phyloP scores from a whole-genome alignment of 2,329 filamentous ascomycete species.

The Aspergillus sp. region DNA sequence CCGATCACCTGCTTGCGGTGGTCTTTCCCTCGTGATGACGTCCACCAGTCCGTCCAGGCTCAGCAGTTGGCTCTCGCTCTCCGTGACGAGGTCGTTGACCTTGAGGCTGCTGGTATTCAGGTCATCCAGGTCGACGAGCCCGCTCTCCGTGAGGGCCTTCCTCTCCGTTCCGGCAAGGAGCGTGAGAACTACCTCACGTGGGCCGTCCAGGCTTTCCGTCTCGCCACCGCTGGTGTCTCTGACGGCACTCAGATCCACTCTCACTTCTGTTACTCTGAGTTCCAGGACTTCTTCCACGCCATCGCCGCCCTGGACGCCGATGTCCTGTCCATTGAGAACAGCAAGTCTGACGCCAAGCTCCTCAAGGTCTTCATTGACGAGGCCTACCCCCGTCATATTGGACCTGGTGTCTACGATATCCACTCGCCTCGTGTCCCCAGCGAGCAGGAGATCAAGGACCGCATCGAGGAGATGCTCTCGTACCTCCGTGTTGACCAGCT shows the following conservation, averaged over 20 bases:
- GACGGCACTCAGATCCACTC: conserved; percentile 99
- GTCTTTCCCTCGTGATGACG: conserved; percentile 99
- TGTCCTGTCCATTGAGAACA: conserved; percentile 99
- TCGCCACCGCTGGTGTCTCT: conserved; percentile 85
- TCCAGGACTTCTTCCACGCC: conserved; percentile 99
- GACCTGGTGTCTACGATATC: conserved; percentile 99
- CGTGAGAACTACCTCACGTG: conserved; percentile 94
- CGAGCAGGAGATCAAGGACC: conserved; percentile 97
- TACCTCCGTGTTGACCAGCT: conserved; percentile 97
- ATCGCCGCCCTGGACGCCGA: conserved; percentile 97
- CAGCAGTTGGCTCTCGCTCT: conserved; percentile 97
- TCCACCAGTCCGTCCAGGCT: conserved; percentile 98
- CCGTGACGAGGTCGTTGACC: conserved; percentile 95
- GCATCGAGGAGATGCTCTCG: conserved; percentile 95
- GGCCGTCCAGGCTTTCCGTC: conserved; percentile 97
- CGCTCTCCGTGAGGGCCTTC: conserved; percentile 97
- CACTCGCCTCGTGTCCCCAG: conserved; percentile 96
- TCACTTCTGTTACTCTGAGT: conserved; percentile 99
- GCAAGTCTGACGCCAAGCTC: conserved; percentile 99
- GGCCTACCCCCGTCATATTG: conserved; percentile 95
- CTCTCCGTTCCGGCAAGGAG: conserved; percentile 87
- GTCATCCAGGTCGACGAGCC: conserved; percentile 99
- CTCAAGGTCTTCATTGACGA: conserved; percentile 97
- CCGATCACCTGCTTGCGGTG: conserved; percentile 98
- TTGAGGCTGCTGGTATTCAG: conserved; percentile 91